phyloP scores from a whole-genome alignment of 2,329 filamentous ascomycete genomes.

The Pseudogymnoascus sp. region DNA sequence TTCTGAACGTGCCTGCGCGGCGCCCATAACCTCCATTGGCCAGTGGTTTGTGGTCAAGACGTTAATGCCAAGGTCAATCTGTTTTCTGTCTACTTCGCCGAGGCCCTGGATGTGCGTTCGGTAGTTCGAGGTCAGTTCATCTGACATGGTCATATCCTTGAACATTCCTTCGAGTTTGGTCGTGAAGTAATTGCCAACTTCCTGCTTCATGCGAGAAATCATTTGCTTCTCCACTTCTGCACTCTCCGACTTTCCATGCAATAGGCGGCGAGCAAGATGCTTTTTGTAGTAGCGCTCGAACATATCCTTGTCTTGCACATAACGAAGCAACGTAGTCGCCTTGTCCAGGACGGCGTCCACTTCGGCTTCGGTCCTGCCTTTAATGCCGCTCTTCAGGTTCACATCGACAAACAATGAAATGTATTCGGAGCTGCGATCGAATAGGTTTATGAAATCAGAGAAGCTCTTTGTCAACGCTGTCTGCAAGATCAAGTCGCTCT shows the following conservation, averaged over 20 bases:
- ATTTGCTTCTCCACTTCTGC: slow-evolving; percentile 91
- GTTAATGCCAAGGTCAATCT: slow-evolving; percentile 72
- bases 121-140: slow-evolving; percentile 72
- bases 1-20: slow-evolving; percentile 41
- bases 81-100: slow-evolving; percentile 46
- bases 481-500: slow-evolving; percentile 67
- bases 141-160: slow-evolving; percentile 84
- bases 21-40: slow-evolving; percentile 81
- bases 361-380: slow-evolving; percentile 83
- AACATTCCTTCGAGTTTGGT: slow-evolving; percentile 95
- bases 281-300: slow-evolving; percentile 99
- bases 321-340: slow-evolving; percentile 78
- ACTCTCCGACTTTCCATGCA: slow-evolving; percentile 84
- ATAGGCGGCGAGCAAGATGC: slow-evolving; percentile 76
- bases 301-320: slow-evolving; percentile 83
- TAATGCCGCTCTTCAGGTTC: slow-evolving; percentile 87
- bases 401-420: slow-evolving; percentile 96
- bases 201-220: slow-evolving; percentile 94
- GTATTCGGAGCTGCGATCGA: slow-evolving; percentile 76
- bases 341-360: slow-evolving; percentile 80
- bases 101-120: slow-evolving; percentile 53
- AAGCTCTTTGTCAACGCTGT: slow-evolving; percentile 81
- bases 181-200: slow-evolving; percentile 90
- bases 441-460: slow-evolving; percentile 88
- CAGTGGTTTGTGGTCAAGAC: slow-evolving; percentile 91